Percentiles rank a stretch among this genome's conserved stretches.
phyloP scores from a whole-genome alignment of 768 basidiomycete genomes.

The Boletus sp. region DNA sequence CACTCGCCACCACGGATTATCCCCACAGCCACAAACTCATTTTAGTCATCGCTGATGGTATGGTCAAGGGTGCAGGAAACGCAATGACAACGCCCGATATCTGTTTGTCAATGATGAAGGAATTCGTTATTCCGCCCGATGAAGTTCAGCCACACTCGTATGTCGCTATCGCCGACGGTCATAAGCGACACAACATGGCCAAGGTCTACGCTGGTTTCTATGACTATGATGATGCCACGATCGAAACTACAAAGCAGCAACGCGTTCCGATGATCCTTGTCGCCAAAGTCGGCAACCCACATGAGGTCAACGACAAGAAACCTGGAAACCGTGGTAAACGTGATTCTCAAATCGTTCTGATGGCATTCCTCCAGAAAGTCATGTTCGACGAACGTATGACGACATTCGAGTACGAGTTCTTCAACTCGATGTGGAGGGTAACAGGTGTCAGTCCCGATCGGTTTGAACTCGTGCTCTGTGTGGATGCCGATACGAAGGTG shows the following conservation, averaged over 20 bases:
- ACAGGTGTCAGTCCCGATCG: slow-evolving; percentile 95
- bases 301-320: slow-evolving; percentile 85
- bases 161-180: slow-evolving; percentile 98
- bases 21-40: slow-evolving; percentile 97
- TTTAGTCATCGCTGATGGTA: slow-evolving; percentile 94
- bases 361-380: slow-evolving; percentile 97
- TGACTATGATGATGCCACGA: slow-evolving; percentile 86
- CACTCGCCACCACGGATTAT: slow-evolving; percentile 96
- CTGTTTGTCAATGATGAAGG: slow-evolving; percentile 95
- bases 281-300: slow-evolving; percentile 92
- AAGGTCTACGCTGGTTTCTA: slow-evolving; percentile 99
- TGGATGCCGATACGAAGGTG: slow-evolving; percentile 97
- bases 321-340: slow-evolving; percentile 99
- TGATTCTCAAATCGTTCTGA: slow-evolving; percentile 95
- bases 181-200: slow-evolving; percentile 99
- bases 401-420: slow-evolving; percentile 99
- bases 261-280: slow-evolving; percentile 95
- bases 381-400: slow-evolving; percentile 99
- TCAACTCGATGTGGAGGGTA: slow-evolving; percentile 95
- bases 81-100: slow-evolving; percentile 90
- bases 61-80: slow-evolving; percentile 97
- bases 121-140: slow-evolving; percentile 72
- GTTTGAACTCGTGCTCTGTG: slow-evolving; percentile 93
- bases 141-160: slow-evolving; percentile 95
- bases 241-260: slow-evolving; percentile 92